Percentiles rank a stretch among this genome's conserved stretches.
Evolutionary conservation across 2,329 filamentous ascomycete species (phyloP).

Genomic region (Simplicillium sp.): DNA sequence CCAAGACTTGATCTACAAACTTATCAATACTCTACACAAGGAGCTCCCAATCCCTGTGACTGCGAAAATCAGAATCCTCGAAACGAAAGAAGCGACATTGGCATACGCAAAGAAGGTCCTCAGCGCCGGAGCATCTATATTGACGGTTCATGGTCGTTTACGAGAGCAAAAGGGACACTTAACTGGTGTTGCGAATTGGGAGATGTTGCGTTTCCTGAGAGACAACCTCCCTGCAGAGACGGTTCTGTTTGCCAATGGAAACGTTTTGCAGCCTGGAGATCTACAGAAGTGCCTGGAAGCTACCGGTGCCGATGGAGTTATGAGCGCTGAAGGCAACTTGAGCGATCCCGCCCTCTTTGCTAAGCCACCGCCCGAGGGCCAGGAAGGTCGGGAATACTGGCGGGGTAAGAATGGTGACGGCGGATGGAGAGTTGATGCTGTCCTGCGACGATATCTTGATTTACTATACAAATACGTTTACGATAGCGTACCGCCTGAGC

Average conservation of each 20-base stretch:
- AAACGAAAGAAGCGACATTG: slow-evolving; percentile 77
- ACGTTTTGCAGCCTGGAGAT: slow-evolving; percentile 74
- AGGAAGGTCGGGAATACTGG: slow-evolving; percentile 79
- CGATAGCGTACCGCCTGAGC: slow-evolving; percentile 51
- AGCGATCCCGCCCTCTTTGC: slow-evolving; percentile 87
- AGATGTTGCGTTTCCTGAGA: slow-evolving; percentile 69
- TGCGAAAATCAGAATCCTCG: slow-evolving; percentile 86
- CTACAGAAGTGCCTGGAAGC: slow-evolving; percentile 66
- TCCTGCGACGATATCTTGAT: slow-evolving; percentile 80
- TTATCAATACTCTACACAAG: slow-evolving; percentile 75
- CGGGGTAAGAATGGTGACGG: slow-evolving; percentile 66
- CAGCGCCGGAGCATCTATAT: slow-evolving; percentile 78
- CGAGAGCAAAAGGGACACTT: slow-evolving; percentile 94
- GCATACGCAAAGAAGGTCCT: slow-evolving; percentile 84
- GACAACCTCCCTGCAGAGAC: slow-evolving; percentile 78
- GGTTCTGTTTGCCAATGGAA: slow-evolving; percentile 95
- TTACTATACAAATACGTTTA: slow-evolving; percentile 77
- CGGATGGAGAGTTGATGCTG: slow-evolving; percentile 81
- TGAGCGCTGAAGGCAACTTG: slow-evolving; percentile 93
- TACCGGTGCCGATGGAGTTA: slow-evolving; percentile 85
- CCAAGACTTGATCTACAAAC: slow-evolving; percentile 68
- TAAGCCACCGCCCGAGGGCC: slow-evolving; percentile 49
- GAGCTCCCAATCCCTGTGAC: slow-evolving; percentile 78
- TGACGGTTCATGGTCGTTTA: slow-evolving; percentile 83
- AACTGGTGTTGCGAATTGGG: slow-evolving; percentile 89